A percentile compares a stretch with the other conserved stretches of the same genome.
phyloP scores from a whole-genome alignment of 805 yeast species.

The Clavispora santaluciae region DNA sequence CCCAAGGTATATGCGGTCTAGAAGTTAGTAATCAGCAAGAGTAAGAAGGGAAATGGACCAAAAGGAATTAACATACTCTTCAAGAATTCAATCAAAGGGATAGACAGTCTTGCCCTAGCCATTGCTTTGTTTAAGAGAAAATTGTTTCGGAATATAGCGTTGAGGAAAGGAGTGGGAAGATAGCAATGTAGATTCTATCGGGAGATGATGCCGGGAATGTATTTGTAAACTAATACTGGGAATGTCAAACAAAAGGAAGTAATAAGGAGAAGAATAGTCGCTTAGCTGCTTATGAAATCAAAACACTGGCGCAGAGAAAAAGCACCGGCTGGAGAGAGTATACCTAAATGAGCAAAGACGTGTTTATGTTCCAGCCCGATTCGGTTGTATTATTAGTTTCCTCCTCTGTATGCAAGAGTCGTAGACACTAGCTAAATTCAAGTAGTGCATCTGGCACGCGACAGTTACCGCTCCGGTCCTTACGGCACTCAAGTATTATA shows the following conservation, averaged over 20 bases:
- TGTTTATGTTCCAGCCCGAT: slow-evolving; percentile 10
- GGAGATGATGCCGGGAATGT: background rate
- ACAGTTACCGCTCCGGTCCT: background rate
- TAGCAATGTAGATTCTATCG: background rate
- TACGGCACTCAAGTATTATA: background rate
- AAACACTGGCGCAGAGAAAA: slow-evolving; percentile 1
- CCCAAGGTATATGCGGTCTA: slow-evolving; percentile 77
- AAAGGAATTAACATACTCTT: slow-evolving; percentile 30
- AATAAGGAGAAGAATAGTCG: background rate
- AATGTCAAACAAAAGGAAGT: background rate
- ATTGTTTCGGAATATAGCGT: too few relatives aligned
- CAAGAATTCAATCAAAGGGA: slow-evolving; percentile 41
- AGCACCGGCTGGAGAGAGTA: background rate
- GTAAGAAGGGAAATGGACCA: background rate
- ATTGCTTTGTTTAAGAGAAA: background rate
- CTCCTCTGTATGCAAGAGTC: background rate
- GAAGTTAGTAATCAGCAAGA: slow-evolving; percentile 21
- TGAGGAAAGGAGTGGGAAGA: background rate
- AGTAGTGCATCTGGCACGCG: background rate
- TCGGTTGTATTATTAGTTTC: slow-evolving; percentile 4
- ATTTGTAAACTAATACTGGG: background rate
- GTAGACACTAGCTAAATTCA: background rate
- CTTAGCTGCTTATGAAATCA: background rate
- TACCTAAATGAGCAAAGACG: background rate
- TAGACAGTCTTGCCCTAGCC: slow-evolving; percentile 11